Evolutionary conservation across 2,329 filamentous ascomycete species (phyloP).

Genomic region (Colletotrichum plurivorum): DNA sequence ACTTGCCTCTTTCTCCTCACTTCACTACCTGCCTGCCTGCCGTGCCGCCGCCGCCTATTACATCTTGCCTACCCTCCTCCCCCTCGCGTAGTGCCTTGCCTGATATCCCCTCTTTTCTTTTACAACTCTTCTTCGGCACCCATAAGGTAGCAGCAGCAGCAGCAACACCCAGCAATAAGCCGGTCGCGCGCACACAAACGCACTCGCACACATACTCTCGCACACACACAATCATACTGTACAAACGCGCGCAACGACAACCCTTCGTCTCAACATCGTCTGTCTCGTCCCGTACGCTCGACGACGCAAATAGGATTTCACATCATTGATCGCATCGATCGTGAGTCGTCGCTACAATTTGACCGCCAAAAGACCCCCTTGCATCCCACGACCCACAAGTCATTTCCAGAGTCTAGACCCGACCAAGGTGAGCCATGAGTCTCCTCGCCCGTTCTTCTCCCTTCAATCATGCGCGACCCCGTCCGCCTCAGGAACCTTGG

Average conservation of each 20-base stretch:
- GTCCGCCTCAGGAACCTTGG: slow-evolving; percentile 30
- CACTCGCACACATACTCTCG: not conserved
- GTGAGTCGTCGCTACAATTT: slow-evolving; percentile 37
- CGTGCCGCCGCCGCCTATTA: slow-evolving; percentile 33
- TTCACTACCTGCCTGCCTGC: slow-evolving; percentile 15
- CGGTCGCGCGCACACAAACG: too few relatives aligned
- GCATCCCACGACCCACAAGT: slow-evolving; percentile 42
- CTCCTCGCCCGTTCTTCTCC: slow-evolving; percentile 39
- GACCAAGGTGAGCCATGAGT: slow-evolving; percentile 41
- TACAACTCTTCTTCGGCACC: slow-evolving; percentile 28
- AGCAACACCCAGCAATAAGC: too few relatives aligned
- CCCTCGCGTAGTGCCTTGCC: slow-evolving; percentile 38
- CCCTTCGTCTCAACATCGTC: slow-evolving; percentile 6
- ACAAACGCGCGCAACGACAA: not conserved
- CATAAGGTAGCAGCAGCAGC: slow-evolving; percentile 6
- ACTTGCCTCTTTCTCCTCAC: slow-evolving; percentile 19
- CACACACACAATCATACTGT: not conserved
- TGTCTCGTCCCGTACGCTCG: not conserved
- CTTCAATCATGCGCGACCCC: slow-evolving; percentile 40
- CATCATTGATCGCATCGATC: slow-evolving; percentile 12
- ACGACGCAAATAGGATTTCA: too few relatives aligned
- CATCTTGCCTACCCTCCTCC: slow-evolving; percentile 40
- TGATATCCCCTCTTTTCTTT: slow-evolving; percentile 42
- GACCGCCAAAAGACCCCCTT: slow-evolving; percentile 41
- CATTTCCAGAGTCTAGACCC: slow-evolving; percentile 42